Evolutionary conservation across 1,284 basidiomycete species (phyloP), one percentile per base, ranked within the genome.

Genomic region (Crepidotus sp.): DNA sequence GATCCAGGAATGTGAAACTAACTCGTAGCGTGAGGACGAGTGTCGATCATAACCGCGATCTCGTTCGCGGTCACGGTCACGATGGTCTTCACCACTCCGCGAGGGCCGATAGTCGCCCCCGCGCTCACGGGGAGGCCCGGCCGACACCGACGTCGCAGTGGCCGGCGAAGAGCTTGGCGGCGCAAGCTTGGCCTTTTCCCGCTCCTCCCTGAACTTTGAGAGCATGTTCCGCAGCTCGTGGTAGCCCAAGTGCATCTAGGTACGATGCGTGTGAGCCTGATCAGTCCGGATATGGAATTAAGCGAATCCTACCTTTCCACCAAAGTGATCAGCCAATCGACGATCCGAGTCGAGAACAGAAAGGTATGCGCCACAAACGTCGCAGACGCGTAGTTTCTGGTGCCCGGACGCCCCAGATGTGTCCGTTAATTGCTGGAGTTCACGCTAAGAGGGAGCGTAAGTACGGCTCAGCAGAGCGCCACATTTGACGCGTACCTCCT

Each of bases 251-350:
- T 98, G 96, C 92, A 98, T 96, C 93, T 95, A 60, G 13, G 31
- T 18, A 22, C 24, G 11, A 24, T 36, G n/a, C n/a, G n/a, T n/a
- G 37, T 48, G 31, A 58, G 54, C 24, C 25, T 42, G 45, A 48
- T 42, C 35, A 21, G 14, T 25, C 24, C 49, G 26, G 46, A 49
- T 51, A 50, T 49, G 37, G 42, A 24, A 48, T 30, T 21, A 40
- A 36, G 22, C 29, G 46, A 22, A 22, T 60, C 79, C 61, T 57
- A 91, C 93, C 73, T 98, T 98, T 57, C 96, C 96, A 67, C 96
- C 96, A 69, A 99, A 99, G 66, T 99, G 96, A 70, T 99, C 96
- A 40, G 96, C 96, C 52, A 99, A 72, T 63, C 96, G 91, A 63
- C 96, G 83, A 71, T 99, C 96, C 51, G 94, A 98, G 67, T 99